Evolutionary conservation across 805 yeast genomes (phyloP).

Genomic region (Barnettozyma botsteinii): DNA sequence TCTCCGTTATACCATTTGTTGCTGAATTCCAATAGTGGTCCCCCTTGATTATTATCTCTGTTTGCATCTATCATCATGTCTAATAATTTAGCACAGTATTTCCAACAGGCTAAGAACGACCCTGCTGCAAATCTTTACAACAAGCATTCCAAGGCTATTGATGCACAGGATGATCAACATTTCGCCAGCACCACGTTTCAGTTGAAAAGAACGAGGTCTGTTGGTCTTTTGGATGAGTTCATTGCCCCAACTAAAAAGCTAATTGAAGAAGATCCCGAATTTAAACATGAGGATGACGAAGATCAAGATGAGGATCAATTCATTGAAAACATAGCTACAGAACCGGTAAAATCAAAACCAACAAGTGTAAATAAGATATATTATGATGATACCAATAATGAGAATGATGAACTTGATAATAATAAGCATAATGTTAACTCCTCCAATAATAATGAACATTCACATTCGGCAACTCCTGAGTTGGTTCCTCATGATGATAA

Average conservation of each 20-base stretch:
- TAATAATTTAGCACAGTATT: constrained; percentile 19
- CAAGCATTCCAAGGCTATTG: constrained; percentile 39
- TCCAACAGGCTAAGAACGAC: constrained; percentile 14
- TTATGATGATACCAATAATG: constrained; percentile 14
- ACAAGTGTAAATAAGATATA: constrained; percentile 14
- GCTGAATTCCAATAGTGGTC: too few relatives aligned
- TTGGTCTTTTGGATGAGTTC: constrained; percentile 73
- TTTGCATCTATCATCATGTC: too few relatives aligned
- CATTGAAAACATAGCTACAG: constrained; percentile 21
- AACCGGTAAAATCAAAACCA: constrained; percentile 5
- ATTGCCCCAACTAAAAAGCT: constrained; percentile 42
- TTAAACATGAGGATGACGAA: constrained; percentile 10
- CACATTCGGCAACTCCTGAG: constrained; percentile 28
- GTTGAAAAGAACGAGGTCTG: constrained; percentile 73
- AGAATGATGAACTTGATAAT: constrained; percentile 27
- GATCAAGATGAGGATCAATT: constrained; percentile 15
- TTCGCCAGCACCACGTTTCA: constrained; percentile 67
- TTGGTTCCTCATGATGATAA: constrained; percentile 65
- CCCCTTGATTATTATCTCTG: too few relatives aligned
- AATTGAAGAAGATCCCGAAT: constrained; percentile 29
- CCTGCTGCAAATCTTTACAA: constrained; percentile 5
- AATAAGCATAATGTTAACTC: constrained; percentile 35
- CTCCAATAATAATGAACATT: constrained; percentile 14
- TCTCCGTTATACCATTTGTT: too few relatives aligned
- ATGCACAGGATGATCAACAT: constrained; percentile 65